phyloP scores from a whole-genome alignment of 345 rosid genomes.

The Nephelium lappaceum region DNA sequence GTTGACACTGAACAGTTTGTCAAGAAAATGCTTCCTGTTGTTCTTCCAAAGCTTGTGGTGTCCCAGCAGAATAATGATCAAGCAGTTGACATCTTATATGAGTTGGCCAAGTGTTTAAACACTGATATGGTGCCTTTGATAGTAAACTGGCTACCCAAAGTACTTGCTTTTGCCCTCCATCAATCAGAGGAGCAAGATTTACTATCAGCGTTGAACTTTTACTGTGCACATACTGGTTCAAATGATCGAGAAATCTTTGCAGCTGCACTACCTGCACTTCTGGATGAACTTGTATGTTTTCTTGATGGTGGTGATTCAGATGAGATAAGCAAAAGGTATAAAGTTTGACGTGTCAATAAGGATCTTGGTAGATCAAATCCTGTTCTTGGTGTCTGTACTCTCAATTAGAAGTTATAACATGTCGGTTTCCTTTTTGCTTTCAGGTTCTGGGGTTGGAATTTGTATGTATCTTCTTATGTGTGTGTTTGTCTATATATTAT shows the following conservation, averaged over 20 bases:
- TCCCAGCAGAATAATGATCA: constrained; percentile 66
- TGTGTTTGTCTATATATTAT: neutral
- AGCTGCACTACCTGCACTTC: constrained; percentile 92
- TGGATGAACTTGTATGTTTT: constrained; percentile 94
- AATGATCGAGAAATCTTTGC: constrained; percentile 87
- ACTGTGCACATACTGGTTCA: constrained; percentile 78
- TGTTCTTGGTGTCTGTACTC: neutral
- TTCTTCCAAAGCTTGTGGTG: constrained; percentile 92
- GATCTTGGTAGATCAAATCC: neutral
- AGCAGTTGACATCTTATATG: constrained; percentile 58
- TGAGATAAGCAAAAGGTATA: constrained; percentile 78
- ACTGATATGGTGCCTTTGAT: constrained; percentile 71
- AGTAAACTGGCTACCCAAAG: constrained; percentile 90
- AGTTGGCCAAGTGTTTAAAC: constrained; percentile 74
- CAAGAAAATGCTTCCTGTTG: constrained; percentile 75
- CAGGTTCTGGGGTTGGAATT: neutral
- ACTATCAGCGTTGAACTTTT: constrained; percentile 76
- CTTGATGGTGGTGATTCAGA: constrained; percentile 66
- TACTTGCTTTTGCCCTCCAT: constrained; percentile 90
- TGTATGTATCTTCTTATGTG: neutral
- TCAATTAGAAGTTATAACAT: neutral
- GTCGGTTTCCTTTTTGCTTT: neutral
- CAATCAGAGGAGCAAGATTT: constrained; percentile 62
- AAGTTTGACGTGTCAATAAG: constrained; percentile 2
- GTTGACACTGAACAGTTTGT: constrained; percentile 71